phyloP scores from a whole-genome alignment of 768 basidiomycete genomes.

The Lactarius trivialis region DNA sequence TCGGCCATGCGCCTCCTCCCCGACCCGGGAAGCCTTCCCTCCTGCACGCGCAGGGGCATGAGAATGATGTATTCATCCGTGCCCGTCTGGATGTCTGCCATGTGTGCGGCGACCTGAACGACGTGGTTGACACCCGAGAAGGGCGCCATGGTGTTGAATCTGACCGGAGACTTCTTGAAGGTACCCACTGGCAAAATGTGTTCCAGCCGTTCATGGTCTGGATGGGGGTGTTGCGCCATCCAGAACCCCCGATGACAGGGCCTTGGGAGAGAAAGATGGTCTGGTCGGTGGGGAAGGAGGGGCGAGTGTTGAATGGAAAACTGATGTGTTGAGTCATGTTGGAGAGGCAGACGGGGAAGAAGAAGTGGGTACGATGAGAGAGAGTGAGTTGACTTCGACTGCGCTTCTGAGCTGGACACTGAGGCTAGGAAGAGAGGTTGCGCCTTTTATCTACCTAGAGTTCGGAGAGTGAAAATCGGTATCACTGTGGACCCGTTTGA shows the following conservation, averaged over 20 bases:
- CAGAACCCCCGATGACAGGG: neutral
- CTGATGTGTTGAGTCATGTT: neutral
- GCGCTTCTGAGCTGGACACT: neutral
- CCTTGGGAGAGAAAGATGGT: neutral
- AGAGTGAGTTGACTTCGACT: neutral
- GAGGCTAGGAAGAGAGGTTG: neutral
- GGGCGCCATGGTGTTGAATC: neutral
- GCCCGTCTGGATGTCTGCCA: neutral
- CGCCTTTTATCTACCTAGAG: neutral
- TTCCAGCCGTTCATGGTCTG: neutral
- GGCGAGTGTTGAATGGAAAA: neutral
- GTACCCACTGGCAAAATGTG: neutral
- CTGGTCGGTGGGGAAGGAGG: neutral
- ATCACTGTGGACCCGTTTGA: neutral
- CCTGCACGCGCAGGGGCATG: neutral
- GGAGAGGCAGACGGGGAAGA: neutral
- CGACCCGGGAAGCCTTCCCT: neutral
- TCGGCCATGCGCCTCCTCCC: neutral
- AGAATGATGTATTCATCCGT: neutral
- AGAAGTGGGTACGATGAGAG: neutral
- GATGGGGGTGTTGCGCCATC: neutral
- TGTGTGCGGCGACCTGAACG: neutral
- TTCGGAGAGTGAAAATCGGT: neutral
- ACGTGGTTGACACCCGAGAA: neutral
- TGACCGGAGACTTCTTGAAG: neutral